Evolutionary conservation across 2,329 filamentous ascomycete species (phyloP), one percentile per base, ranked within the genome.

Genomic region (Bipolaris victoriae): DNA sequence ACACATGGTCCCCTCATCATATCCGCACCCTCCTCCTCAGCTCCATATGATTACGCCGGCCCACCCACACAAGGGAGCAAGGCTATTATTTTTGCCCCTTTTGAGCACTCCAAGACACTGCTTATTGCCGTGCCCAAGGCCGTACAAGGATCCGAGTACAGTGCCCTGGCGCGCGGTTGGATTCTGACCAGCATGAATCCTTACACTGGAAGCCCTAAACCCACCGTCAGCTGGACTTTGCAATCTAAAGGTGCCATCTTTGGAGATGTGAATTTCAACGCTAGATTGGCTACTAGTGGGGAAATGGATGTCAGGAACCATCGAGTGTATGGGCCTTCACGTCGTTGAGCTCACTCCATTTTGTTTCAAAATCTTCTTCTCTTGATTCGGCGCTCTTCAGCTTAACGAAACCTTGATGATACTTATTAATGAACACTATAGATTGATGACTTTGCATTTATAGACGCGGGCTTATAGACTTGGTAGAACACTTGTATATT

Each of bases 231-330:
- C 24, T 80, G 78, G 78, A 78, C 73, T 1, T 36, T 80, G 26
- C 64, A 75, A 31, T 71, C 71, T 3, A 80, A 80, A 64, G 72
- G 72, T 1, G 70, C 76, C 2, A 55, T 80, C 6, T 79, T 80
- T 67, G 75, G 74, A 16, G 78, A 78, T 53, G 50, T 24, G 11
- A 49, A 49, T 9, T 73, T 75, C 26, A 56, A 55, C 39, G 55
- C 31, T 2, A 62, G 49, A 5, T 33, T 72, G 39, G 65, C 56
- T 18, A 48, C 56, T 7, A 48, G 57, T 26, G 55, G 47, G 15
- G 54, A 58, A 29, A 47, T 7, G 46, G 57, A 60, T 24, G 58
- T 63, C 36, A 63, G 65, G 36, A 62, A 55, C 1, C 67, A 71
- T 63, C 52, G 67, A 44, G 65, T 72, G 5, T 71, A 63, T 63